Evolutionary conservation across 1,284 basidiomycete genomes (phyloP).

Genomic region (Albatrellus sp.): DNA sequence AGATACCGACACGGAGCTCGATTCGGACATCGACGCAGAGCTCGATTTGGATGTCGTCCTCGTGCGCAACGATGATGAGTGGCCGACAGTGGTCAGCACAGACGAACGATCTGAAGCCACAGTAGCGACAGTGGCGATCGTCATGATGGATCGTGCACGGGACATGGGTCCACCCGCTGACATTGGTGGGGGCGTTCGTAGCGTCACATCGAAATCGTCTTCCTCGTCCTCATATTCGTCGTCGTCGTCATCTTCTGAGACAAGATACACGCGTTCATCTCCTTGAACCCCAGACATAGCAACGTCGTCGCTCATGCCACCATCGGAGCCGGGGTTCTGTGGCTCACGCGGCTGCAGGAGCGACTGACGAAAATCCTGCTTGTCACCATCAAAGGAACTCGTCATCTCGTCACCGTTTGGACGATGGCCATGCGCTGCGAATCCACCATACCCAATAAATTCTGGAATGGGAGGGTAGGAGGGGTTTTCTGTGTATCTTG

Average conservation of each 20-base stretch:
- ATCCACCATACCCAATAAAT: no score
- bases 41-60: slow-evolving; percentile 24
- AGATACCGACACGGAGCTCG: slow-evolving; percentile 5
- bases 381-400: slow-evolving; percentile 4
- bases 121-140: slow-evolving; percentile 19
- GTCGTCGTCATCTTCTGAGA: slow-evolving; percentile 21
- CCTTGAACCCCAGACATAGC: slow-evolving; percentile 18
- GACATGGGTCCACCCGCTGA: slow-evolving; percentile 9
- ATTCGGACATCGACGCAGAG: slow-evolving; percentile 19
- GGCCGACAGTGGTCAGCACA: slow-evolving; percentile 31
- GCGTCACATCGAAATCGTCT: slow-evolving; percentile 51
- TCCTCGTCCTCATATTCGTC: slow-evolving; percentile 36
- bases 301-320: slow-evolving; percentile 42
- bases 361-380: slow-evolving; percentile 48
- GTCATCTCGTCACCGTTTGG: background rate
- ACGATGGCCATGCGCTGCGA: background rate
- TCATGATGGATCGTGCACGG: slow-evolving; percentile 11
- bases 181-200: slow-evolving; percentile 40
- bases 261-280: slow-evolving; percentile 8
- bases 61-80: slow-evolving; percentile 31
- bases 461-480: background rate
- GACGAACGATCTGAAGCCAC: slow-evolving; percentile 23
- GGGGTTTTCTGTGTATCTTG: slow-evolving; percentile 1
- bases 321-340: slow-evolving; percentile 41
- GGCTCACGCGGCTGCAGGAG: slow-evolving; percentile 52